Base-by-base conservation (phyloP, 139 green algal species). In the Mesotaenium endlicherianum region DNA sequence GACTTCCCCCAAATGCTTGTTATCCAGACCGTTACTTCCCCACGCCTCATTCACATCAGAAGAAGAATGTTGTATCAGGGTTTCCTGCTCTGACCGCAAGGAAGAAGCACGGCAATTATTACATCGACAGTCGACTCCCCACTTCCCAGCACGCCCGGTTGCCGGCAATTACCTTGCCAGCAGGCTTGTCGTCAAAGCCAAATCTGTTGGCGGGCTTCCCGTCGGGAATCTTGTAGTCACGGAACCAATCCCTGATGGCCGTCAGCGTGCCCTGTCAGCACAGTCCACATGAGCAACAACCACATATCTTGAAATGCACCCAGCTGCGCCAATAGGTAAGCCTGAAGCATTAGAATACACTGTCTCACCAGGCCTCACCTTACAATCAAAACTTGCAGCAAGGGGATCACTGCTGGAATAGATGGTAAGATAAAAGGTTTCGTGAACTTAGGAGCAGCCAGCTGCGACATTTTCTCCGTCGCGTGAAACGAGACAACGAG, bases 161-260 rank as follows among this genome's bases (percentile, higher is more conserved):
- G 53, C 26, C 26, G 20, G 11, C 43, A 40, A n/a, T 49, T 39
- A 81, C 72, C 72, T 79, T 84, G 38, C 40, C 40, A 14, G 60
- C 60, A 2, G 82, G 82, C 86, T 96, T 94, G 92, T 95, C 89
- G 85, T 97, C 86, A 77, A 93, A 97, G 80, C 96, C 96, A 88
- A 97, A 99, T 75, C 91, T 91, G 91, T 98, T 99, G 34, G 87
- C 86, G 36, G 93, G 93, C 93, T 98, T 98, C 89, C 96, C 96
- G 82, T 98, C 96, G 50, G 96, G 96, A 20, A 94, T 98, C 92
- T 99, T 99, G 94, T 99, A 99, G 89, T 98, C 96, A 17, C 95
- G 90, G 94, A 98, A 99, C 96, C 96, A 99, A 68, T 92, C 91
- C 44, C 93, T 77, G 38, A 99, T 94, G 88, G 96, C 96, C 77